A percentile compares a stretch with the other conserved stretches of the same genome.
phyloP scores from a whole-genome alignment of 2,329 filamentous ascomycete species.

The Beauveria sp. region DNA sequence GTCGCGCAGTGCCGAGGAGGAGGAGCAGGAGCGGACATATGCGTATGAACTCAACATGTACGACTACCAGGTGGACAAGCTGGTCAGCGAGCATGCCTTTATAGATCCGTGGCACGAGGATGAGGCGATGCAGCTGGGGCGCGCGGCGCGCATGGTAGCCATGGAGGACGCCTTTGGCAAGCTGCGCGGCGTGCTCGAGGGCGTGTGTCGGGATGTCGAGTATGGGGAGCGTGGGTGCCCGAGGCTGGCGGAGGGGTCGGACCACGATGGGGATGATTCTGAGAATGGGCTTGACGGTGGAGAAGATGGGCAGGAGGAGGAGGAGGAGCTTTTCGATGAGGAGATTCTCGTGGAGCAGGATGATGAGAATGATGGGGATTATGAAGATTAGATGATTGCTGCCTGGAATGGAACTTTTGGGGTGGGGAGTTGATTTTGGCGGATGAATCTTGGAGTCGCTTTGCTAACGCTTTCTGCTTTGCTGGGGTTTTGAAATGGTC shows the following conservation, averaged over 20 bases:
- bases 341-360: background rate
- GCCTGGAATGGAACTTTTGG: too few species aligned
- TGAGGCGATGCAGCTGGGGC: slow-evolving; percentile 13
- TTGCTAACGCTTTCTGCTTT: too few species aligned
- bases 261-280: background rate
- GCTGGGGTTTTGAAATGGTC: too few species aligned
- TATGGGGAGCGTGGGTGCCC: background rate
- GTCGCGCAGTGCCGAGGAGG: background rate
- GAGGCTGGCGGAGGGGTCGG: background rate
- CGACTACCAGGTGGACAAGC: background rate
- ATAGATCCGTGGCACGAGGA: slow-evolving; percentile 18
- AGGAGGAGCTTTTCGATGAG: background rate
- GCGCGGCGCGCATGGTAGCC: slow-evolving; percentile 14
- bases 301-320: background rate
- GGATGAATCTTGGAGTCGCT: too few species aligned
- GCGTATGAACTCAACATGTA: slow-evolving; percentile 15
- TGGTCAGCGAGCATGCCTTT: background rate
- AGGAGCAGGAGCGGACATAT: slow-evolving; percentile 10
- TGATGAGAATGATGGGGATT: slow-evolving; percentile 4
- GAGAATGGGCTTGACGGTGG: background rate
- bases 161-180: background rate
- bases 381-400: background rate
- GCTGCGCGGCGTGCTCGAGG: background rate
- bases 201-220: background rate
- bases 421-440: too few species aligned